Evolutionary conservation across 164 flowering plant species (phyloP), one percentile per base, ranked within the genome.

Genomic region (Litsea cubeba): DNA sequence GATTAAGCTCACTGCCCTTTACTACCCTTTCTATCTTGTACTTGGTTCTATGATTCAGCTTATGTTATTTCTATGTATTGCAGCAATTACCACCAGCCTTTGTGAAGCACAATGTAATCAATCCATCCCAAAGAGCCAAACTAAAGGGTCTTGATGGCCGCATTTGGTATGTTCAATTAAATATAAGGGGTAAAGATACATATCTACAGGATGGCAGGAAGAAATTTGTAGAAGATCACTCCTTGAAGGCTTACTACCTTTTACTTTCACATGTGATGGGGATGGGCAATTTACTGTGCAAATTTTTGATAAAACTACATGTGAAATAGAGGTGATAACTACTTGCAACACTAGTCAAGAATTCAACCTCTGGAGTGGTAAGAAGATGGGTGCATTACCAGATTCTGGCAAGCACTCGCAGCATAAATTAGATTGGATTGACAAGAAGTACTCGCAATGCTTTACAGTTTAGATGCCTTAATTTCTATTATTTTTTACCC

Each of bases 51-150:
- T 10, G 54, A 50, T 10, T 15, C 54, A n/a, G 23, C 18, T 26
- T 26, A 26, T 26, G 26, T 26, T 60, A 30, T 40, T 68, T 40
- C 60, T 22, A 14, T 62, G n/a, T 60, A 40, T n/a, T 75, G 79
- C 71, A 82, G 83, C 57, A 68, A 0, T 50, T 84, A 32, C 85
- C 87, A 20, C 79, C 76, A 58, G 79, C 73, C 12, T 82, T 79
- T 67, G 18, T n/a, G n/a, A n/a, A n/a, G n/a, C n/a, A n/a, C n/a
- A n/a, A n/a, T n/a, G n/a, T n/a, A n/a, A n/a, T n/a, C 50, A 50
- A 22, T 5, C 15, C 60, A 18, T 40, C 79, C 18, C 24, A 58
- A 1, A 2, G 54, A 50, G 82, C 76, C 14, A 67, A 51, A 30
- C 69, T 83, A 7, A 63, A 69, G 75, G 76, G 75, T 62, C 72